These are phyloP conservation scores for Entophlyctis luteolus DNA, from an alignment of 192 early-diverging fungal genomes.

Conservation along the genomic window DNA sequence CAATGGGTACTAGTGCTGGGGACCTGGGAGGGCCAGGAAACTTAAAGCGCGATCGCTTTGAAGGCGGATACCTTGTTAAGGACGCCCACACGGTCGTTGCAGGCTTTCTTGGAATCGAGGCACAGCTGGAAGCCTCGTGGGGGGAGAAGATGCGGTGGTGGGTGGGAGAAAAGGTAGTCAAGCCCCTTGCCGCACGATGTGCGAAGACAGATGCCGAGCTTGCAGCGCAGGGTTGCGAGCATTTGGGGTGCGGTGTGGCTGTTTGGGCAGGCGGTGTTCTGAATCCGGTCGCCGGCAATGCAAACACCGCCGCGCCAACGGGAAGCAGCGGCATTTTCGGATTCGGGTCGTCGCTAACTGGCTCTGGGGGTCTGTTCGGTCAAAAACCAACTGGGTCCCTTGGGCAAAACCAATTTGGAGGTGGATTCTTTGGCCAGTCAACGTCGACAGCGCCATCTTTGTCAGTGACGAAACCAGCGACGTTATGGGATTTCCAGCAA, in stretches of 20 bases:
- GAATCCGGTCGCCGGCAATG: neutral
- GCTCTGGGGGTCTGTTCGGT: neutral
- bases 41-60: slow-evolving; percentile 13
- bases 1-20: no score
- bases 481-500: neutral
- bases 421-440: neutral
- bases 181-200: neutral
- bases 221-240: neutral
- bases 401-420: neutral
- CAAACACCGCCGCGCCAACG: neutral
- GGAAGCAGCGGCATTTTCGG: neutral
- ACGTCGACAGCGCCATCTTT: neutral
- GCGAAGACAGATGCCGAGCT: neutral
- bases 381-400: neutral
- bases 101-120: neutral
- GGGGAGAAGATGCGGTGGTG: slow-evolving; percentile 10
- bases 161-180: neutral
- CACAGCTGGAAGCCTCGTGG: neutral
- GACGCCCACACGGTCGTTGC: neutral
- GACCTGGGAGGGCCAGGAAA: no score
- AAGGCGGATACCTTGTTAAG: slow-evolving; percentile 18
- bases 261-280: neutral
- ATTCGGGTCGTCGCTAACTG: neutral
- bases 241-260: neutral
- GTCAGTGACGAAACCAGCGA: neutral